A percentile compares a stretch with the other conserved stretches of the same genome.
Evolutionary conservation across 208 protist species (phyloP).

Genomic region (Ichthyophonus hoferi): DNA sequence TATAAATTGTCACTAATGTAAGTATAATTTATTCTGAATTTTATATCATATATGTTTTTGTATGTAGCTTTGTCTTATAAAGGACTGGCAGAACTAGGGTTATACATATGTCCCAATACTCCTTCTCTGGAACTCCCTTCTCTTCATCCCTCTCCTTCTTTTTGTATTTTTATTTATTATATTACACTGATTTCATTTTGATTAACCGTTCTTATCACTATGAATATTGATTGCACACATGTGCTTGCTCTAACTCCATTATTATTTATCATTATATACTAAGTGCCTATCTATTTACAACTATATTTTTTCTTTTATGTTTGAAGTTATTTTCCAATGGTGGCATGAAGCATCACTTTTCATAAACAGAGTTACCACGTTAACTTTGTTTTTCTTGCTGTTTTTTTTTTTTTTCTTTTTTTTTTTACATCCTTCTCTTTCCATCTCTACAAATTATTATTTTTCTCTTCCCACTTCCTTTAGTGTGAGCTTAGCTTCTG

Average conservation of each 20-base stretch:
- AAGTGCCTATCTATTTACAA: no score
- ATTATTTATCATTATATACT: no score
- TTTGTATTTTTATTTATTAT: not conserved
- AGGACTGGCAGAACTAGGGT: not conserved
- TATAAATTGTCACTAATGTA: not conserved
- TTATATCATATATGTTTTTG: not conserved
- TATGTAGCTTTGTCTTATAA: not conserved
- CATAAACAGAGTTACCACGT: not conserved
- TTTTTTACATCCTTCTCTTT: not conserved
- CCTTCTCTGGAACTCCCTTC: not conserved
- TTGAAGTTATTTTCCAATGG: not conserved
- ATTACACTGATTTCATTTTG: not conserved
- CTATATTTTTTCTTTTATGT: no score
- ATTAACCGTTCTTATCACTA: no score
- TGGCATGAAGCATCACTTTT: not conserved
- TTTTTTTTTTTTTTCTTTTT: not conserved
- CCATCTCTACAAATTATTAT: not conserved
- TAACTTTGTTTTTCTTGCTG: not conserved
- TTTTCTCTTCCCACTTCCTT: no score
- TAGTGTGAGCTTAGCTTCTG: no score
- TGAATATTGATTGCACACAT: no score
- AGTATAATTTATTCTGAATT: no score
- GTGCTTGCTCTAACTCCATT: no score
- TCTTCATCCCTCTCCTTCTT: not conserved
- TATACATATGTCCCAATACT: no score